Evolutionary conservation across 257 asterid genomes (phyloP).

Genomic region (Salvia rosmarinus): DNA sequence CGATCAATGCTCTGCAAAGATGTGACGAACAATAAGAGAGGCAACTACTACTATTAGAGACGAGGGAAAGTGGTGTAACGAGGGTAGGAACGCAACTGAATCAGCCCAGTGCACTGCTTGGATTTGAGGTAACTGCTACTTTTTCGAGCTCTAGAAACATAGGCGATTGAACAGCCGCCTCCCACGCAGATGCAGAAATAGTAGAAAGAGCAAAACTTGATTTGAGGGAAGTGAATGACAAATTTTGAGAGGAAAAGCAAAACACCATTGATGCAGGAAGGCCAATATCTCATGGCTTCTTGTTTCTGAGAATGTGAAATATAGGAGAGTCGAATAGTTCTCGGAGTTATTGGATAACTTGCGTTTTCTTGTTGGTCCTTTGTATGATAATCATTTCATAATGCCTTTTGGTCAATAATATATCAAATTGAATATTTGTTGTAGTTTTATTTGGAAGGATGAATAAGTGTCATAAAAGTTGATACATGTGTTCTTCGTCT

Average conservation of each 20-base stretch:
- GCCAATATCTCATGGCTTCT: constrained; percentile 38
- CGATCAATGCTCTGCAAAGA: constrained; percentile 93
- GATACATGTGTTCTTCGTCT: no score
- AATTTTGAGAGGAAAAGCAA: neutral
- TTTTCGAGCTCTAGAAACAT: neutral
- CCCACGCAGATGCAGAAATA: neutral
- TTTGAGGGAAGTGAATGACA: neutral
- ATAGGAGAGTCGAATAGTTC: neutral
- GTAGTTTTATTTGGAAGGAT: neutral
- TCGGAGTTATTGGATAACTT: no score
- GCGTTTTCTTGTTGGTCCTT: neutral
- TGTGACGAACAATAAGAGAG: constrained; percentile 57
- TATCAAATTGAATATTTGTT: neutral
- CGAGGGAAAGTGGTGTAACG: neutral
- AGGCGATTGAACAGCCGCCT: neutral
- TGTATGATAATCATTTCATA: neutral
- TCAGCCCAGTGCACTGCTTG: neutral
- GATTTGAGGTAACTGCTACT: neutral
- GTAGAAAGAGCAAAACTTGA: neutral
- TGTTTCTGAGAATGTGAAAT: constrained; percentile 15
- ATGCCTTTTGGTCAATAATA: neutral
- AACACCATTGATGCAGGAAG: neutral
- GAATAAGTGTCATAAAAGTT: no score
- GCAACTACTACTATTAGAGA: constrained; percentile 62
- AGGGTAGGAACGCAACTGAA: neutral